Evolutionary conservation across 208 protist species (phyloP), one percentile per base, ranked within the genome.

Genomic region (Herpetomonas samuelpessoai): DNA sequence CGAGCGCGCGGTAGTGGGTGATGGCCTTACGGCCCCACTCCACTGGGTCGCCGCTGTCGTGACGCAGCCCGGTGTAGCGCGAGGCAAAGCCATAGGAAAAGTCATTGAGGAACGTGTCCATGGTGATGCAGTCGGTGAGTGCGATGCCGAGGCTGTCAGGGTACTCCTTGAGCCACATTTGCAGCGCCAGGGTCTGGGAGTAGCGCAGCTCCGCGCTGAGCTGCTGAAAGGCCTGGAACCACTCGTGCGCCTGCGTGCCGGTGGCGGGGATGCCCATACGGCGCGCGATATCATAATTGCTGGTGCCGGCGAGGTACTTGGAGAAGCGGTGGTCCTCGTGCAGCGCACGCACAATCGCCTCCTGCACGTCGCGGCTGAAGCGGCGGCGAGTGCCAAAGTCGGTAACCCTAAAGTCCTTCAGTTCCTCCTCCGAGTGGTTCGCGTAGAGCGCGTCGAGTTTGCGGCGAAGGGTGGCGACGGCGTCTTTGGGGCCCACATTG

Each of bases 151-250:
- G 88, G 44, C 73, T 68, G 22, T 81, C 38, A 1, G 84, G 88
- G 74, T 95, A 95, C 76, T 95, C 85, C 67, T 63, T 54, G 52
- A 95, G 67, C 86, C 88, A 95, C 46, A 57, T 69, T 65, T 76
- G 64, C 39, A 95, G 64, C 58, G 88, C 88, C 52, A 82, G 52
- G 19, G 74, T 75, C 71, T 95, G 88, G 22, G 79, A 92, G 21
- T 63, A 59, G 4, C 81, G 81, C 50, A 95, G 74, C 26, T 55
- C 52, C 30, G 88, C 74, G 3, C 77, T 67, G 28, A 95, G 75
- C 71, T 95, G 88, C 68, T 95, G 88, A 62, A 91, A 91, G 21
- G 88, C 88, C 79, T 95, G 88, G 63, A 91, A 95, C 88, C 88
- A 95, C 69, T 95, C 88, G 53, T 95, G 88, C 16, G 88, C 88